A percentile compares a stretch with the other conserved stretches of the same genome.
phyloP scores from a whole-genome alignment of 257 asterid genomes.

The Solanum gracilifrons region DNA sequence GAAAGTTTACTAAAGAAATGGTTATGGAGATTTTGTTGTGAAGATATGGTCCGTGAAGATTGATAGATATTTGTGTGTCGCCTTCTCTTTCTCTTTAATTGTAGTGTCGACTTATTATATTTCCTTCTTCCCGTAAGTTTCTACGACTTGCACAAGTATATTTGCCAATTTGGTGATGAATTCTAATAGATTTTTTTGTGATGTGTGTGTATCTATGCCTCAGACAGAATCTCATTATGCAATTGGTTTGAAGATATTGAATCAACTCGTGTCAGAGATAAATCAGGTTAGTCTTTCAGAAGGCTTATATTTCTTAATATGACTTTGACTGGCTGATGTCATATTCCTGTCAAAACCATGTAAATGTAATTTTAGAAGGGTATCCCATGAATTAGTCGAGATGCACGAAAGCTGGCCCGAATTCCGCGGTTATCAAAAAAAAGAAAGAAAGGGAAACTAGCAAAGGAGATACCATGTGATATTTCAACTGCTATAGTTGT shows the following conservation, averaged over 20 bases:
- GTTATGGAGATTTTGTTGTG: too few species aligned
- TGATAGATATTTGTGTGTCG: neutral
- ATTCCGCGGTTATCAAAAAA: neutral
- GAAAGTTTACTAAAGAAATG: too few species aligned
- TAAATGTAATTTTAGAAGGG: neutral
- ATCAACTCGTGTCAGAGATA: constrained; percentile 94
- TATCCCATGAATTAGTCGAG: neutral
- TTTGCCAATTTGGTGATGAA: neutral
- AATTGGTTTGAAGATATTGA: constrained; percentile 88
- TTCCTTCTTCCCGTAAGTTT: neutral
- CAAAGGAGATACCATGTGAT: neutral
- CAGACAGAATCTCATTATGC: constrained; percentile 91
- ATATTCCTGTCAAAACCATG: neutral
- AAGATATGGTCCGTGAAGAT: neutral
- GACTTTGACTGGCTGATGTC: neutral
- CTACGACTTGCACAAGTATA: neutral
- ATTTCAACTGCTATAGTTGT: neutral
- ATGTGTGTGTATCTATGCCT: constrained; percentile 15
- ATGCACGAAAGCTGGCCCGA: neutral
- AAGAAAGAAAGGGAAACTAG: neutral
- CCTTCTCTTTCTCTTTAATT: neutral
- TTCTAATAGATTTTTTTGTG: constrained; percentile 4
- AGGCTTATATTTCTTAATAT: neutral
- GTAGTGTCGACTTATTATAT: neutral
- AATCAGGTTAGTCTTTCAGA: constrained; percentile 57